Evolutionary conservation across 2,329 filamentous ascomycete species (phyloP).

Genomic region (Aspergillus sp.): DNA sequence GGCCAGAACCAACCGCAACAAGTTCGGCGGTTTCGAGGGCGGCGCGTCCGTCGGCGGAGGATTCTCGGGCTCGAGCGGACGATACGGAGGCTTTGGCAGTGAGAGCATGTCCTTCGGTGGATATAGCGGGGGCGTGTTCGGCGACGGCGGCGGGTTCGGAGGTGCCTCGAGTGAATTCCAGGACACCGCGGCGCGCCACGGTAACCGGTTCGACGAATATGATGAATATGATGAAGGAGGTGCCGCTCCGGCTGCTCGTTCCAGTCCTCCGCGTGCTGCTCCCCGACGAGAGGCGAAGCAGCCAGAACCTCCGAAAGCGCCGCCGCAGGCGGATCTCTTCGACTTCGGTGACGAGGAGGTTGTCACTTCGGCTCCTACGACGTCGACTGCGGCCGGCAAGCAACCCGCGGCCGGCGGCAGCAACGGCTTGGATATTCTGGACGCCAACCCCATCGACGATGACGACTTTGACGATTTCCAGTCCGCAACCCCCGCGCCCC

Average conservation of each 20-base stretch:
- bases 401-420: constrained; percentile 41
- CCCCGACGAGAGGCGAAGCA: constrained; percentile 56
- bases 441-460: constrained; percentile 58
- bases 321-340: constrained; percentile 88
- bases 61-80: constrained; percentile 55
- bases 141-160: constrained; percentile 93
- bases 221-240: constrained; percentile 88
- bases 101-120: constrained; percentile 66
- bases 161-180: constrained; percentile 72
- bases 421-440: constrained; percentile 50
- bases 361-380: constrained; percentile 34
- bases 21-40: constrained; percentile 93
- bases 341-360: constrained; percentile 79
- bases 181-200: constrained; percentile 57
- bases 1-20: constrained; percentile 82
- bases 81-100: constrained; percentile 90
- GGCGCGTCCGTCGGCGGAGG: constrained; percentile 62
- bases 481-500: constrained; percentile 64
- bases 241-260: constrained; percentile 52
- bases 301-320: constrained; percentile 65
- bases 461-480: constrained; percentile 97
- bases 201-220: constrained; percentile 91
- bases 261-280: constrained; percentile 33
- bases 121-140: constrained; percentile 76
- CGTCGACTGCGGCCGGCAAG: constrained; percentile 43